Conservation (phyloP, 1,284 basidiomycete species). For the Apiotrichum veenhuisii region DNA sequence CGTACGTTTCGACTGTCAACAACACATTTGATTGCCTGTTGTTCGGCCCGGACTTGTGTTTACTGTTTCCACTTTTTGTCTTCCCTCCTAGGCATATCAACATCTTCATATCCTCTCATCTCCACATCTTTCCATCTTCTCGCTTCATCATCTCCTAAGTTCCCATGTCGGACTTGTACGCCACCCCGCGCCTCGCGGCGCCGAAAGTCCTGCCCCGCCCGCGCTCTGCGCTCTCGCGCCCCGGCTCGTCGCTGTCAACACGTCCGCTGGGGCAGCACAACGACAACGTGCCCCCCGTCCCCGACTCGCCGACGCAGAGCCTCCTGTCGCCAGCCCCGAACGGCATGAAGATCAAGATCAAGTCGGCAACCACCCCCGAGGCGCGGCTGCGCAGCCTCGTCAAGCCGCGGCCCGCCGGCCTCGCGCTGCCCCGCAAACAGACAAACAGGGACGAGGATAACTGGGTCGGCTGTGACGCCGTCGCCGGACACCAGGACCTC, state of each 20-base stretch:
- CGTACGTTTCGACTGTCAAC: too few relatives aligned
- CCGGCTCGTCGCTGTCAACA: neutral
- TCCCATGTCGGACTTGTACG: neutral
- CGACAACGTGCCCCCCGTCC: slow-evolving; percentile 9
- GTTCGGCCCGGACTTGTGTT: too few relatives aligned
- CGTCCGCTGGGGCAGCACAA: slow-evolving; percentile 7
- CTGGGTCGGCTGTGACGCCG: slow-evolving; percentile 2
- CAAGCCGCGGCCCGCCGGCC: slow-evolving; percentile 15
- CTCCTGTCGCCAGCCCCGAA: slow-evolving; percentile 3
- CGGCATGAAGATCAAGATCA: slow-evolving; percentile 36
- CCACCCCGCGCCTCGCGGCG: neutral
- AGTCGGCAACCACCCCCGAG: slow-evolving; percentile 43
- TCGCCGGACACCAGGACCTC: slow-evolving; percentile 10
- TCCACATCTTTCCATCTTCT: neutral
- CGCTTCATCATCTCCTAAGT: neutral
- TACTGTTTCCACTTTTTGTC: too few relatives aligned
- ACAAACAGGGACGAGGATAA: slow-evolving; percentile 7
- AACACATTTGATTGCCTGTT: too few relatives aligned
- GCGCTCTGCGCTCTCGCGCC: neutral
- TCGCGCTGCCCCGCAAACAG: neutral
- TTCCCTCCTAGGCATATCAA: too few relatives aligned
- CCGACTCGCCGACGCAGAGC: slow-evolving; percentile 12
- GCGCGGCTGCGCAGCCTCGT: slow-evolving; percentile 34
- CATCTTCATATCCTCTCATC: too few relatives aligned
- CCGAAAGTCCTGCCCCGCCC: neutral